A percentile compares a stretch with the other conserved stretches of the same genome.
phyloP scores from a whole-genome alignment of 352 stramenopile species.

The Phytophthora parvispora region DNA sequence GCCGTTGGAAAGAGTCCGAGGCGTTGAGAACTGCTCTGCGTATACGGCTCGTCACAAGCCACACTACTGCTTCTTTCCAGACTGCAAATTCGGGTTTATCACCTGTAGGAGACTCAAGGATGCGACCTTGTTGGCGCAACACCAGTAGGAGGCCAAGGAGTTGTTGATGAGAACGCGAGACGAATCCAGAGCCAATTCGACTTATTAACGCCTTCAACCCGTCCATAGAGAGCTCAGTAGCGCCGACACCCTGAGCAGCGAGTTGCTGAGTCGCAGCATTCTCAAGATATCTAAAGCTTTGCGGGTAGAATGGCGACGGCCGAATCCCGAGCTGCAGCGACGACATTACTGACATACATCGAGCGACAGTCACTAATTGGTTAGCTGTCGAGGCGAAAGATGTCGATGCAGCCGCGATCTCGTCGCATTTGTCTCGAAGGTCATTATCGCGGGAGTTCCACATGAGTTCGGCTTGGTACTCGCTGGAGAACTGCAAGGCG shows the following conservation, averaged over 20 bases:
- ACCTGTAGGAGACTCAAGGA: neutral
- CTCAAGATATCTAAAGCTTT: constrained; percentile 42
- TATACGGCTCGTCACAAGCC: constrained; percentile 10
- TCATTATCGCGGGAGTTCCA: constrained; percentile 6
- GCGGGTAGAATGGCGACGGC: constrained; percentile 35
- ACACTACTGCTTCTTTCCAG: constrained; percentile 14
- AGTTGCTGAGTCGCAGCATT: constrained; percentile 16
- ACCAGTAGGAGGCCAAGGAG: constrained; percentile 35
- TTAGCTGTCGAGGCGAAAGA: neutral
- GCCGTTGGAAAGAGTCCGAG: neutral
- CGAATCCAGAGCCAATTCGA: constrained; percentile 28
- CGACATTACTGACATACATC: constrained; percentile 29
- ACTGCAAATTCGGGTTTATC: neutral
- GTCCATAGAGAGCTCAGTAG: neutral
- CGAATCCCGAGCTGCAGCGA: constrained; percentile 11
- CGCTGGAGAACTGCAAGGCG: constrained; percentile 11
- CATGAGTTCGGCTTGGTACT: constrained; percentile 25
- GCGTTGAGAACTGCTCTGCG: neutral
- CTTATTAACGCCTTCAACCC: constrained; percentile 3
- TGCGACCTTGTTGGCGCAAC: constrained; percentile 4
- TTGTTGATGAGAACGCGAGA: constrained; percentile 37
- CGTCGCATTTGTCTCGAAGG: constrained; percentile 7
- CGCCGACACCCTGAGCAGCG: constrained; percentile 5
- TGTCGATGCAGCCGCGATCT: neutral
- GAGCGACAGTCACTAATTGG: constrained; percentile 21